phyloP scores from a whole-genome alignment of 2,329 filamentous ascomycete genomes.

The Paecilomyces formosus region DNA sequence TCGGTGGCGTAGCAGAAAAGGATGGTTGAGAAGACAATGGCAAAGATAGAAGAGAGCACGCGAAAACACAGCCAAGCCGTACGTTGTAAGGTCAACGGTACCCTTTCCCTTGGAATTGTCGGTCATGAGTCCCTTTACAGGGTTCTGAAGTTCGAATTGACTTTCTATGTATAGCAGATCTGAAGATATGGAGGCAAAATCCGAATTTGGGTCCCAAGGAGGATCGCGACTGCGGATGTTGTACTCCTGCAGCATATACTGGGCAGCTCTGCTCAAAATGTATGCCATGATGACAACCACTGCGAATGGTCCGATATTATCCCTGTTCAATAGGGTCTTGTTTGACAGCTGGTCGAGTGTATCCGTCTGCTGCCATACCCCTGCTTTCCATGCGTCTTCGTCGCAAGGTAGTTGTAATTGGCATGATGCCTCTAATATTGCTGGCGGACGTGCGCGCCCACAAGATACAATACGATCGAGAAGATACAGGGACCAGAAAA shows the following conservation, averaged over 20 bases:
- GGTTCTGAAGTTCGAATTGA: not conserved
- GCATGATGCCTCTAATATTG: slow-evolving; percentile 10
- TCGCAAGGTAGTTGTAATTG: slow-evolving; percentile 10
- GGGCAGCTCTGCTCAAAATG: not conserved
- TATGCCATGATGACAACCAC: not conserved
- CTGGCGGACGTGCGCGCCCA: slow-evolving; percentile 6
- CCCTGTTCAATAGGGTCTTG: not conserved
- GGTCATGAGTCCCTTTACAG: not conserved
- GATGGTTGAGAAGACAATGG: not conserved
- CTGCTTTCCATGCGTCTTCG: slow-evolving; percentile 1
- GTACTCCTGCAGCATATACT: not conserved
- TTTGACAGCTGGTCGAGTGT: not conserved
- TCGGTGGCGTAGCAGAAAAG: not conserved
- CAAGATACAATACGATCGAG: slow-evolving; percentile 13
- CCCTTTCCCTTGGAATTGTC: not conserved
- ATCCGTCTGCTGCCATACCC: not conserved
- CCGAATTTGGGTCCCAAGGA: not conserved
- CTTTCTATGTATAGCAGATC: not conserved
- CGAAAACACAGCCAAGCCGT: not conserved
- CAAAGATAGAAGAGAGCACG: not conserved
- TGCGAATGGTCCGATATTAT: not conserved
- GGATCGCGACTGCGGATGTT: not conserved
- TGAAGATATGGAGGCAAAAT: not conserved
- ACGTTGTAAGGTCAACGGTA: not conserved
- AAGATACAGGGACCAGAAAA: slow-evolving; percentile 15